Evolutionary conservation across 1,284 basidiomycete genomes (phyloP).

Genomic region (Spongiforma sp.): DNA sequence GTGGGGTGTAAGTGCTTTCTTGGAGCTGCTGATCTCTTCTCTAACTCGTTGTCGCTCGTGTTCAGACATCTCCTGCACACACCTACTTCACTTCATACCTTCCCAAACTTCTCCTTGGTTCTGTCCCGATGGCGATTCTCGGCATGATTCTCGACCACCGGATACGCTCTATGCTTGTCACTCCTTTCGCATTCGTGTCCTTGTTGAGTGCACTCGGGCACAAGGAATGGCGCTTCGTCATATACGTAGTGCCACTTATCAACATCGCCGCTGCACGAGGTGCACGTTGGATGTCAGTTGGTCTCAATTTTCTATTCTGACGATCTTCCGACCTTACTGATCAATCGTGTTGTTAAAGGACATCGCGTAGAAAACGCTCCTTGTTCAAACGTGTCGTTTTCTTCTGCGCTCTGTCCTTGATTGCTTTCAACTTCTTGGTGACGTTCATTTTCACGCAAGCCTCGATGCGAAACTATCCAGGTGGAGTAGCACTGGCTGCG

Average conservation of each 20-base stretch:
- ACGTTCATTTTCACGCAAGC: slow-evolving; percentile 61
- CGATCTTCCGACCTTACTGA: neutral
- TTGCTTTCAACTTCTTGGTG: slow-evolving; percentile 56
- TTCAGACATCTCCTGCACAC: slow-evolving; percentile 72
- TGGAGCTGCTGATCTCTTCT: slow-evolving; percentile 1
- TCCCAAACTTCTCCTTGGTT: slow-evolving; percentile 79
- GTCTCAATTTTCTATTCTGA: neutral
- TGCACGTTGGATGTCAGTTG: slow-evolving; percentile 61
- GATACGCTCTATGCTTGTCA: slow-evolving; percentile 56
- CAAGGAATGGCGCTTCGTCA: slow-evolving; percentile 97
- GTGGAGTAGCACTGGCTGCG: slow-evolving; percentile 73
- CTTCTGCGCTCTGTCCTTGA: slow-evolving; percentile 48
- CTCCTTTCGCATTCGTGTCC: slow-evolving; percentile 60
- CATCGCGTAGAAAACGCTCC: slow-evolving; percentile 50
- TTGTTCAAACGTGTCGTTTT: slow-evolving; percentile 50
- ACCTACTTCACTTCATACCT: slow-evolving; percentile 76
- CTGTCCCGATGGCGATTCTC: slow-evolving; percentile 68
- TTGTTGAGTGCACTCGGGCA: slow-evolving; percentile 82
- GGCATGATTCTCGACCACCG: slow-evolving; percentile 52
- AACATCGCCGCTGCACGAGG: slow-evolving; percentile 83
- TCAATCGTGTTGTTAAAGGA: slow-evolving; percentile 36
- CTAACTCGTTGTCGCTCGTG: slow-evolving; percentile 6
- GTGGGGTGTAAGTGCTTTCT: slow-evolving; percentile 80
- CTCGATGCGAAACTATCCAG: slow-evolving; percentile 88
- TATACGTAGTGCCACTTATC: slow-evolving; percentile 85